A percentile compares a stretch with the other conserved stretches of the same genome.
phyloP scores from a whole-genome alignment of 2,329 filamentous ascomycete genomes.

The Colletotrichum graminicola region DNA sequence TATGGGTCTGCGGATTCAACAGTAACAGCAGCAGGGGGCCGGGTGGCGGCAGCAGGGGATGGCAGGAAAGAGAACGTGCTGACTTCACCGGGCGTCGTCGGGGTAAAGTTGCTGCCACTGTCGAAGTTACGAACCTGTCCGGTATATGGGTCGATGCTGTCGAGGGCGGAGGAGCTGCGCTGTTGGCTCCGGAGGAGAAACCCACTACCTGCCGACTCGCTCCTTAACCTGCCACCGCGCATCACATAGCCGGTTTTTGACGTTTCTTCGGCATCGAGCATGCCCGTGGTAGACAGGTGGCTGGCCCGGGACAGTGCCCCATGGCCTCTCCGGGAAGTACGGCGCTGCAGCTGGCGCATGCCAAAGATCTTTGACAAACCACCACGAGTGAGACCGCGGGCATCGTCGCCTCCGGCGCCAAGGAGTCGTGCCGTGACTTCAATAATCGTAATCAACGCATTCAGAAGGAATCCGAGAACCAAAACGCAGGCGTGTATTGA shows the following conservation, averaged over 20 bases:
- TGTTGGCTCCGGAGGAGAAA: conserved; percentile 58
- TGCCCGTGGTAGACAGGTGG: conserved; percentile 84
- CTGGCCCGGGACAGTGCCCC: conserved; percentile 77
- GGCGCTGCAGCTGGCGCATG: conserved; percentile 86
- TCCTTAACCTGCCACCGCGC: conserved; percentile 67
- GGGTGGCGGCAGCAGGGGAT: conserved; percentile 63
- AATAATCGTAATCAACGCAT: conserved; percentile 88
- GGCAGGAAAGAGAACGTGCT: conserved; percentile 80
- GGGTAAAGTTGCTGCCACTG: conserved; percentile 74
- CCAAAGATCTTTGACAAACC: conserved; percentile 92
- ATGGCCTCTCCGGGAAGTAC: conserved; percentile 70
- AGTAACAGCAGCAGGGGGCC: conserved; percentile 56
- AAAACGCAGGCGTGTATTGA: conserved; percentile 87
- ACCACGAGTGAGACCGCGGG: conserved; percentile 78
- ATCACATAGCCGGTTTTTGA: conserved; percentile 71
- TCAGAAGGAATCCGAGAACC: conserved; percentile 92
- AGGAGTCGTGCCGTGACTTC: conserved; percentile 87
- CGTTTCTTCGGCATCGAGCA: conserved; percentile 77
- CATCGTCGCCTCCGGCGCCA: conserved; percentile 83
- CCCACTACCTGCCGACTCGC: conserved; percentile 71
- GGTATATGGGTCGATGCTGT: conserved; percentile 62
- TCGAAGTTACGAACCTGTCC: conserved; percentile 62
- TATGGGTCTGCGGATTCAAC: conserved; percentile 79
- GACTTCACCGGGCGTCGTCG: conserved; percentile 79
- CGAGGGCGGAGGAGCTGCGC: conserved; percentile 67